Conservation (phyloP, 2,329 filamentous ascomycete genomes). For the Colletotrichum sp. region DNA sequence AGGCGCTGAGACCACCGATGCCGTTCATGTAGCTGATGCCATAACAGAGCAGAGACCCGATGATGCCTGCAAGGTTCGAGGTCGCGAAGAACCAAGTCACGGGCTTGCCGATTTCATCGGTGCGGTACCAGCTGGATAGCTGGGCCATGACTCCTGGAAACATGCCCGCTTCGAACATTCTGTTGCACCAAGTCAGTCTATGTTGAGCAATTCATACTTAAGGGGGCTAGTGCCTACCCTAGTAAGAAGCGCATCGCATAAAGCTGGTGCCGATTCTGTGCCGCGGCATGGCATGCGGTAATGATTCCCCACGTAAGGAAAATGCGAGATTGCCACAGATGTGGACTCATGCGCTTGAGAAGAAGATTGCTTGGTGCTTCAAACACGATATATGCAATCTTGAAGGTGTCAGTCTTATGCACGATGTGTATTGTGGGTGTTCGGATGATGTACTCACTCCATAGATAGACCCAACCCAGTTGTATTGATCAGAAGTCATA, state of each 20-base stretch:
- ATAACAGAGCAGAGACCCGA: slow-evolving; percentile 36
- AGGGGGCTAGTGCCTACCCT: slow-evolving; percentile 23
- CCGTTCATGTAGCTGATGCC: slow-evolving; percentile 31
- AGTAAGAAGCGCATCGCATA: slow-evolving; percentile 44
- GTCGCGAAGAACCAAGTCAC: slow-evolving; percentile 47
- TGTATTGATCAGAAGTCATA: slow-evolving; percentile 13
- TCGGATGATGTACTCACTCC: neutral
- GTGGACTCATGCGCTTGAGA: slow-evolving; percentile 38
- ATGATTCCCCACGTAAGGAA: slow-evolving; percentile 41
- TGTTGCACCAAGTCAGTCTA: neutral
- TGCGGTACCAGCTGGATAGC: slow-evolving; percentile 50
- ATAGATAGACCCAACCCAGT: slow-evolving; percentile 9
- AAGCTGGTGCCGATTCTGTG: slow-evolving; percentile 40
- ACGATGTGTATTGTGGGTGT: neutral
- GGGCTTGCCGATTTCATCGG: slow-evolving; percentile 46
- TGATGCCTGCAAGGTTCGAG: slow-evolving; percentile 34
- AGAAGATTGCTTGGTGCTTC: slow-evolving; percentile 44
- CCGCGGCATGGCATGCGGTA: slow-evolving; percentile 41
- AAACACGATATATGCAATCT: slow-evolving; percentile 44
- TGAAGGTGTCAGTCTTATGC: neutral
- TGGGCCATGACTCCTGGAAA: slow-evolving; percentile 46
- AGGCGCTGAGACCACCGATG: slow-evolving; percentile 26
- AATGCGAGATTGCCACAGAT: slow-evolving; percentile 40
- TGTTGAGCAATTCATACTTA: neutral
- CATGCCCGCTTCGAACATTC: slow-evolving; percentile 43